A percentile compares a stretch with the other conserved stretches of the same genome.
Conservation (phyloP, 176 grass and related monocot genomes). For the Typha latifolia region DNA sequence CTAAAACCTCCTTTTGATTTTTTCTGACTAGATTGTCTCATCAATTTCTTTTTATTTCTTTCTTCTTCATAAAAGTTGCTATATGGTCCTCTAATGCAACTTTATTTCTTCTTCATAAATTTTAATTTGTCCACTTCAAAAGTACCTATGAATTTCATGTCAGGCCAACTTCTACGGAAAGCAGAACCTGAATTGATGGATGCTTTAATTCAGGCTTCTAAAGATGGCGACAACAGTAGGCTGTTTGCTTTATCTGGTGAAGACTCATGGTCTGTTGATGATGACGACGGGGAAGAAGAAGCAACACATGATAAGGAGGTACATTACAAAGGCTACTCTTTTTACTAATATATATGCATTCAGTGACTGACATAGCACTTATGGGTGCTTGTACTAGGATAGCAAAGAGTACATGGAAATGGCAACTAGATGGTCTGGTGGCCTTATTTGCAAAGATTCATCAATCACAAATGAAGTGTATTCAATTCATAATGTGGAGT, state of each 20-base stretch:
- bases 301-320: conserved; percentile 41
- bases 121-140: too few species aligned
- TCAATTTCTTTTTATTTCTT: too few species aligned
- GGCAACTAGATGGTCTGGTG: conserved; percentile 72
- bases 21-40: too few species aligned
- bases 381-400: conserved; percentile 30
- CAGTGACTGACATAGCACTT: conserved; percentile 1
- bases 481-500: conserved; percentile 64
- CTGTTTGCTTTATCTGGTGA: conserved; percentile 36
- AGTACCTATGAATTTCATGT: conserved; percentile 9
- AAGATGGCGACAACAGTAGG: conserved; percentile 58
- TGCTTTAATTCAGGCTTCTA: conserved; percentile 73
- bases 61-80: too few species aligned
- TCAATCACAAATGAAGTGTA: conserved; percentile 91
- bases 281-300: conserved; percentile 38
- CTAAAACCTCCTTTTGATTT: too few species aligned
- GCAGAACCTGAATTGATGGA: conserved; percentile 91
- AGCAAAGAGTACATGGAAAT: conserved; percentile 49
- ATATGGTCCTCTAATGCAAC: too few species aligned
- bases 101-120: too few species aligned
- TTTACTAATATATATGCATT: conserved; percentile 8
- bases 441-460: conserved; percentile 59
- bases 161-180: conserved; percentile 72
- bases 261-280: conserved; percentile 19
- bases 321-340: neutral